Percentiles rank a stretch among this genome's conserved stretches.
Conservation (phyloP, 192 early-diverging fungal species). For the Backusella sp. region DNA sequence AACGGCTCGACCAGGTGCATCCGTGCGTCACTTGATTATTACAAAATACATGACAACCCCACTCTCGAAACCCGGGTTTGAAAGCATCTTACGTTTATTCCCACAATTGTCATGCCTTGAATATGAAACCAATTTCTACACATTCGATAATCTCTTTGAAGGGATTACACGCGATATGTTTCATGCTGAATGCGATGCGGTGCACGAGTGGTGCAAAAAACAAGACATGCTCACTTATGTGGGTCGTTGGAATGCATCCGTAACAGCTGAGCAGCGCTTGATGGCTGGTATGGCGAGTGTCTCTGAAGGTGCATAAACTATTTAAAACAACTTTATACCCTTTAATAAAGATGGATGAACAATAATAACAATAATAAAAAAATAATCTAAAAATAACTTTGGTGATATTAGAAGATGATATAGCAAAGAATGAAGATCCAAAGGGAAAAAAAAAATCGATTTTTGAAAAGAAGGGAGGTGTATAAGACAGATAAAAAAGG, state of each 20-base stretch:
- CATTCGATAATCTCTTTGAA: conserved; percentile 43
- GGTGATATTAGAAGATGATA: background rate
- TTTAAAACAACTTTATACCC: background rate
- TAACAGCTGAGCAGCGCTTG: conserved; percentile 45
- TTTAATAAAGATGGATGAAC: background rate
- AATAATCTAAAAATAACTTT: background rate
- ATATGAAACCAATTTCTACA: conserved; percentile 43
- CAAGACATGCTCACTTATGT: conserved; percentile 15
- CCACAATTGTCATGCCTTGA: conserved; percentile 39
- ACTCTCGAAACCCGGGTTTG: conserved; percentile 36
- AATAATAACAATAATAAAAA: background rate
- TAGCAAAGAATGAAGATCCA: background rate
- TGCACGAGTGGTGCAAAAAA: conserved; percentile 26
- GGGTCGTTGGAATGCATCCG: conserved; percentile 35
- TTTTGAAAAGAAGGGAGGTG: background rate
- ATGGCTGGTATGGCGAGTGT: conserved; percentile 38
- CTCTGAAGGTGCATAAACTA: conserved; percentile 9
- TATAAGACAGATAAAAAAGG: background rate
- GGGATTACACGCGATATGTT: conserved; percentile 36
- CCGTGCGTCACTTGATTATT: conserved; percentile 28
- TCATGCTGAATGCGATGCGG: conserved; percentile 35
- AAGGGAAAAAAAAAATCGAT: no score
- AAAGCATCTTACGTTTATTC: conserved; percentile 35
- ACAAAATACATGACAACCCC: conserved; percentile 47
- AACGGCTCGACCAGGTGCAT: background rate